A percentile compares a stretch with the other conserved stretches of the same genome.
Conservation (phyloP, 2,329 filamentous ascomycete species). For the Biscogniauxia sp. region DNA sequence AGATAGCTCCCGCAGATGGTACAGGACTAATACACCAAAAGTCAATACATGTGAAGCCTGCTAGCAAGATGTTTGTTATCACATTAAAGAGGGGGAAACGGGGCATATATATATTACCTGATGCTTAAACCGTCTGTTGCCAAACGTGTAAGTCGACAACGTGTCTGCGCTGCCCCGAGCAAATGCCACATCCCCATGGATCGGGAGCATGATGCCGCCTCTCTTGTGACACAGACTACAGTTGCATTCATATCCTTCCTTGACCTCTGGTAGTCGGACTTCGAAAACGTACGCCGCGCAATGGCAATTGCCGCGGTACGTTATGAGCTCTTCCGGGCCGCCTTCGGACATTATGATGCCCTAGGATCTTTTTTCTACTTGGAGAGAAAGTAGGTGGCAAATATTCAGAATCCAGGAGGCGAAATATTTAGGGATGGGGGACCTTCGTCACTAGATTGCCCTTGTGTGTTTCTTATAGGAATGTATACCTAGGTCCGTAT, state of each 20-base stretch:
- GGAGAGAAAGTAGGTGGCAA: no score
- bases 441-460: no score
- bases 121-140: conserved; percentile 33
- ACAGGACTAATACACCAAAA: conserved; percentile 43
- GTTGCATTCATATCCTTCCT: conserved; percentile 54
- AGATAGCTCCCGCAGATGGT: conserved; percentile 44
- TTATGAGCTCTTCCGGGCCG: conserved; percentile 19
- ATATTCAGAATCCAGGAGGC: no score
- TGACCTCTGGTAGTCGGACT: conserved; percentile 54
- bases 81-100: background rate
- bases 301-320: conserved; percentile 53
- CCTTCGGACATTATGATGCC: background rate
- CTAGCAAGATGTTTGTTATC: background rate
- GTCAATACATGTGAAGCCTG: background rate
- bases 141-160: conserved; percentile 44
- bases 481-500: no score
- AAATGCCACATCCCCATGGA: conserved; percentile 34
- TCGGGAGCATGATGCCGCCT: conserved; percentile 38
- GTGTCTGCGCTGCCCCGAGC: conserved; percentile 41
- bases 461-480: no score
- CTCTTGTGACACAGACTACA: conserved; percentile 61
- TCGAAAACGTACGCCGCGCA: conserved; percentile 51
- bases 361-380: no score
- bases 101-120: conserved; percentile 29
- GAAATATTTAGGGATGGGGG: no score